Conservation (phyloP, 345 rosid genomes). For the Citrus inodora region DNA sequence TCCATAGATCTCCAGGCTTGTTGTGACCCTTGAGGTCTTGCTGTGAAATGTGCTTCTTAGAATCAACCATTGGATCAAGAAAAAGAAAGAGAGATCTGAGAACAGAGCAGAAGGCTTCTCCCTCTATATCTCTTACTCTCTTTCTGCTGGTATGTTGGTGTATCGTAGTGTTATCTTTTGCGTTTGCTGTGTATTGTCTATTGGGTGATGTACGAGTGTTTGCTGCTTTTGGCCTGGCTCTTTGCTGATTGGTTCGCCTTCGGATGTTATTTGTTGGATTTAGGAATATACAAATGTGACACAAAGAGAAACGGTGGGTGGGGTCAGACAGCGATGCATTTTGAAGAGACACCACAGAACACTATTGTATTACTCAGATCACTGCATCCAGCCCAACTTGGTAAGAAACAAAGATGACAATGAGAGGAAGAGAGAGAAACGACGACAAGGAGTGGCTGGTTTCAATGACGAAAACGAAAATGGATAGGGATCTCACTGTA, state of each 20-base stretch:
- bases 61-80: constrained; percentile 31
- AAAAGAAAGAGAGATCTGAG: constrained; percentile 14
- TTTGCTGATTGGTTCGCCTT: neutral
- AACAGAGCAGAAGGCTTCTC: neutral
- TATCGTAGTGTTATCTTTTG: too few relatives aligned
- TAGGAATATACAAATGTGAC: neutral
- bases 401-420: neutral
- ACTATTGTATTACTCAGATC: neutral
- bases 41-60: constrained; percentile 32
- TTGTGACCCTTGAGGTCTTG: constrained; percentile 39
- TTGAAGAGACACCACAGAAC: neutral
- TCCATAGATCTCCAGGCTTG: constrained; percentile 47
- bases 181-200: too few relatives aligned
- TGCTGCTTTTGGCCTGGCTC: neutral
- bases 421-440: too few relatives aligned
- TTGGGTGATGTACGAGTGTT: too few relatives aligned
- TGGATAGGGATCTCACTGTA: too few relatives aligned
- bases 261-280: neutral
- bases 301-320: neutral
- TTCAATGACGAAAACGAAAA: too few relatives aligned
- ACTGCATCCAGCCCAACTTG: neutral
- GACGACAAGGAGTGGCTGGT: too few relatives aligned
- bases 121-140: too few relatives aligned
- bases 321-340: neutral
- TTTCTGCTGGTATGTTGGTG: too few relatives aligned